These are phyloP conservation scores for Hibiscus tridactylites DNA, from an alignment of 345 rosid species.

Conservation along the genomic window DNA sequence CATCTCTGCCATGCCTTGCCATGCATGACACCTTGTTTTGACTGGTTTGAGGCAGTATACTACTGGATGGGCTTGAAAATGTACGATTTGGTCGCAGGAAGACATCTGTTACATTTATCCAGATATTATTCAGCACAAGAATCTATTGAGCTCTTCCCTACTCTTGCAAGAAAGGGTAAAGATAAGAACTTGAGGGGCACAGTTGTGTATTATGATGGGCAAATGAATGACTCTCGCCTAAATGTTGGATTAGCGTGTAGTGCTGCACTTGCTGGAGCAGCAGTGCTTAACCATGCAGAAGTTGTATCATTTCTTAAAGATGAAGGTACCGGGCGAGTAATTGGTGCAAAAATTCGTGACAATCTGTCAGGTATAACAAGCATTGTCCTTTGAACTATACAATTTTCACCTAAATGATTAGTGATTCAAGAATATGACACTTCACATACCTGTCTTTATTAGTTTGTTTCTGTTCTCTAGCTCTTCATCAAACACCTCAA, in stretches of 20 bases:
- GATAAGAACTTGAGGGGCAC: slow-evolving; percentile 69
- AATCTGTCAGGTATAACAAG: slow-evolving; percentile 55
- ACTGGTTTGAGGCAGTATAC: slow-evolving; percentile 90
- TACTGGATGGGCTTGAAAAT: slow-evolving; percentile 91
- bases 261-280: slow-evolving; percentile 87
- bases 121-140: slow-evolving; percentile 82
- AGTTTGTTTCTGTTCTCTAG: not conserved
- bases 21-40: slow-evolving; percentile 98
- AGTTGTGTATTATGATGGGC: slow-evolving; percentile 94
- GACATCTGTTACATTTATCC: slow-evolving; percentile 71
- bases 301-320: slow-evolving; percentile 71
- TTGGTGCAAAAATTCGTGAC: slow-evolving; percentile 83
- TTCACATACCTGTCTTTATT: not conserved
- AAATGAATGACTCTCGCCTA: slow-evolving; percentile 93
- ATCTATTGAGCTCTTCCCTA: slow-evolving; percentile 82
- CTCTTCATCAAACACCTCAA: not conserved
- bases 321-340: slow-evolving; percentile 39
- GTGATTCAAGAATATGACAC: not conserved
- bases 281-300: slow-evolving; percentile 90
- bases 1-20: slow-evolving; percentile 94
- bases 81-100: slow-evolving; percentile 95
- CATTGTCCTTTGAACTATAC: not conserved
- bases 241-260: slow-evolving; percentile 85
- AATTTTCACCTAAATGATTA: not conserved
- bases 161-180: slow-evolving; percentile 75